phyloP scores from a whole-genome alignment of 768 basidiomycete species.

The Psilocybe cubensis region DNA sequence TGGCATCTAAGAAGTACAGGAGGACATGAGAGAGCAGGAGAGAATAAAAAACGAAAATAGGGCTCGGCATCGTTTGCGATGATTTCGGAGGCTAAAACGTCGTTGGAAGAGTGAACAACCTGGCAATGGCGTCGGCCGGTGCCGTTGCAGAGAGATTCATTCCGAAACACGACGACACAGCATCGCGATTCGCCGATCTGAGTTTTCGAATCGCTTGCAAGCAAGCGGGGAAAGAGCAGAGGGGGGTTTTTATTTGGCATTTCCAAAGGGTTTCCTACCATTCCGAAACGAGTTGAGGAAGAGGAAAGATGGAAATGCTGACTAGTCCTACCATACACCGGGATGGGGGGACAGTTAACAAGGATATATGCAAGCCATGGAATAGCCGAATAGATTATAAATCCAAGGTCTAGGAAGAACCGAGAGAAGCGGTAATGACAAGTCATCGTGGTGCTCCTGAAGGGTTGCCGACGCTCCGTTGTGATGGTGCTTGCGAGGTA shows the following conservation, averaged over 20 bases:
- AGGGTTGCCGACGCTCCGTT: constrained; percentile 9
- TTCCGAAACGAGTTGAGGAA: constrained; percentile 4
- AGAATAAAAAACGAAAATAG: not conserved
- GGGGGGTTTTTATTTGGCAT: constrained; percentile 11
- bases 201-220: constrained; percentile 8
- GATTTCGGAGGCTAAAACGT: not conserved
- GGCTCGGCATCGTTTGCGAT: constrained; percentile 1
- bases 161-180: not conserved
- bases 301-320: constrained; percentile 7
- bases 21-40: too few relatives aligned
- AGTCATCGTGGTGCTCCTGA: constrained; percentile 20
- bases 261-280: constrained; percentile 14
- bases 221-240: constrained; percentile 13
- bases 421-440: not conserved
- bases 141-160: not conserved
- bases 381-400: constrained; percentile 7
- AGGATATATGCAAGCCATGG: constrained; percentile 17
- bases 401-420: constrained; percentile 12
- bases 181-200: constrained; percentile 5
- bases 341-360: constrained; percentile 16
- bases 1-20: constrained; percentile 3
- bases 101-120: not conserved
- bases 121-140: not conserved
- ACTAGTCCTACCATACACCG: constrained; percentile 18
- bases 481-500: constrained; percentile 1